Evolutionary conservation across 768 basidiomycete species (phyloP), one percentile per base, ranked within the genome.

Genomic region (Boletus huronensis): DNA sequence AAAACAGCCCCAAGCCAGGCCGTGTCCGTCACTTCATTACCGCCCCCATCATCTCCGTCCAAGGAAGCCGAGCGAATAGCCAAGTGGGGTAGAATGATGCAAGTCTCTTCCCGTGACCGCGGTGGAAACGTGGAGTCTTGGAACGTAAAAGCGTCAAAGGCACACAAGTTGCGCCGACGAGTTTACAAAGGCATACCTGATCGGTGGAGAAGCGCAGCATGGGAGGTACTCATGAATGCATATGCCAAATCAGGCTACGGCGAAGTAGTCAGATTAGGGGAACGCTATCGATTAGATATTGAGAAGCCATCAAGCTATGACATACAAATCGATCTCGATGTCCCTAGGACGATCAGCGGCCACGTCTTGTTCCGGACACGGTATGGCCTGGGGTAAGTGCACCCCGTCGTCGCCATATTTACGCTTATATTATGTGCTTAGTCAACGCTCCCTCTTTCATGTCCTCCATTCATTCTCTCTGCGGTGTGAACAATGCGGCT

Each of bases 121-220:
- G 94, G 95, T 31, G 85, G 85, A 10, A 96, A 97, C 64, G 76
- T 86, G 14, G 76, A 83, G 38, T 69, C 75, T 13, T 98, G 95
- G 94, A 71, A 68, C 32, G 75, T 95, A 63, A 82, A 81, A 45
- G 63, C 78, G 23, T 77, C 75, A 17, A 92, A 88, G 71, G 83
- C 79, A 61, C 75, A 66, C 63, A 94, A 89, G 71, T 77, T 89
- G 19, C 80, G 87, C 31, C 73, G 81, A 59, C 80, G 96, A 29
- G 82, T 87, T 49, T 98, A 91, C 78, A 99, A 99, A 68, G 97
- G 97, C 52, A 85, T 98, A 29, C 97, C 97, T 2, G 96, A 98
- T 71, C 82, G 94, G 46, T 99, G 97, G 97, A 79, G 97, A 39
- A 77, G 82, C 48, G 96, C 93, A 5, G 92, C 86, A 0, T 99